Percentiles rank a stretch among this genome's conserved stretches.
phyloP scores from a whole-genome alignment of 192 early-diverging fungal species.

The Oehlia diaphana region DNA sequence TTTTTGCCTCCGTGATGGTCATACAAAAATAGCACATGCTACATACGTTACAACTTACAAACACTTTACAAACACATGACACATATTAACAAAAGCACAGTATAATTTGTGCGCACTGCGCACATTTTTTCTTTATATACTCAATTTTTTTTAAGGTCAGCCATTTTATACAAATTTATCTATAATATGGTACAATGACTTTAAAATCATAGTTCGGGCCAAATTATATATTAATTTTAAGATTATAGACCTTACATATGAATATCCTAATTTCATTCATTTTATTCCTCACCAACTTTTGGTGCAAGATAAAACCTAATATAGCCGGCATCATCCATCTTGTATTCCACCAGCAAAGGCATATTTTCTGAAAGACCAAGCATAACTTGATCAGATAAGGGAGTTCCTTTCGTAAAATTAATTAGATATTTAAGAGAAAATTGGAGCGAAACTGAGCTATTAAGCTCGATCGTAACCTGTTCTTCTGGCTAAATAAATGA shows the following conservation, averaged over 20 bases:
- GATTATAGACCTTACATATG: no score
- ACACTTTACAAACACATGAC: no score
- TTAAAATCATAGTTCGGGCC: neutral
- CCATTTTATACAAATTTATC: neutral
- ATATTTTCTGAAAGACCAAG: conserved; percentile 84
- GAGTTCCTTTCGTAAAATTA: conserved; percentile 95
- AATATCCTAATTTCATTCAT: no score
- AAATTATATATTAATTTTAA: neutral
- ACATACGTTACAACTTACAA: no score
- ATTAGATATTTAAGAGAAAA: conserved; percentile 93
- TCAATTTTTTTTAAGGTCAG: neutral
- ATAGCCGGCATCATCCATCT: conserved; percentile 84
- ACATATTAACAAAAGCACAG: no score
- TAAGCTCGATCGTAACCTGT: conserved; percentile 76
- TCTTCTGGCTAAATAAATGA: conserved; percentile 12
- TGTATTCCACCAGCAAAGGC: conserved; percentile 93
- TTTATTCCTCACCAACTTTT: conserved; percentile 50
- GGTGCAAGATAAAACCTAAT: conserved; percentile 90
- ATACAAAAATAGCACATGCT: no score
- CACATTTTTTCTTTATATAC: no score
- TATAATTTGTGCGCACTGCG: no score
- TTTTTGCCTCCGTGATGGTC: no score
- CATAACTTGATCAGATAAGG: conserved; percentile 73
- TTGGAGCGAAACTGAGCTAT: conserved; percentile 77
- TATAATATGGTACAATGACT: neutral